phyloP scores from a whole-genome alignment of 768 basidiomycete genomes.

The Xerocomus brunneocitrinus region DNA sequence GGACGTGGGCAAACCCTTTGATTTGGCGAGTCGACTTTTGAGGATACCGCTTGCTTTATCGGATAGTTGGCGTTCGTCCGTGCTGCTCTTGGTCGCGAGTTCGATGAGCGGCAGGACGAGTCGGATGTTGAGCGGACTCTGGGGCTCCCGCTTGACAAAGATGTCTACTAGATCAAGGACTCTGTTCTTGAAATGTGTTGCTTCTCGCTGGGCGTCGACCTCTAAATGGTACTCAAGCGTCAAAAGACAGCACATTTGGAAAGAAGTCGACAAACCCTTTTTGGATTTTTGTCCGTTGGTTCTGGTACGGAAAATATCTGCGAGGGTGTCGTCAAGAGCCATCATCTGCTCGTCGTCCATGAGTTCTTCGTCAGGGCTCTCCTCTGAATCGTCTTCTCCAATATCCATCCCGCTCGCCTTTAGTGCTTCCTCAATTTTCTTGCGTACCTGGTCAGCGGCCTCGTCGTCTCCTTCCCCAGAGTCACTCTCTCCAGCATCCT shows the following conservation, averaged over 20 bases:
- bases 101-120: conserved; percentile 75
- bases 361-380: conserved; percentile 53
- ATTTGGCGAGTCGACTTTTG: conserved; percentile 65
- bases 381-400: conserved; percentile 50
- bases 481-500: conserved; percentile 32
- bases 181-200: conserved; percentile 93
- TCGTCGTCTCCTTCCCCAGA: conserved; percentile 50
- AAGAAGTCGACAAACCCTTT: conserved; percentile 49
- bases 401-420: conserved; percentile 55
- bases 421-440: conserved; percentile 61
- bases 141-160: conserved; percentile 71
- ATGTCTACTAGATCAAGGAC: conserved; percentile 92
- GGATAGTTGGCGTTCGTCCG: conserved; percentile 83
- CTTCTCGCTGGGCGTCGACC: conserved; percentile 74
- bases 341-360: conserved; percentile 99
- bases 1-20: conserved; percentile 58
- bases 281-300: conserved; percentile 54
- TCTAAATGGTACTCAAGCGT: conserved; percentile 32
- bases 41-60: conserved; percentile 85
- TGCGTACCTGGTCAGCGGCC: conserved; percentile 47
- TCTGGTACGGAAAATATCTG: conserved; percentile 75
- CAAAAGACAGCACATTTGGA: neutral
- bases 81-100: conserved; percentile 57
- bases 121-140: conserved; percentile 63
- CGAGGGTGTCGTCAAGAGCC: conserved; percentile 89